A percentile compares a stretch with the other conserved stretches of the same genome.
Evolutionary conservation across 2,329 filamentous ascomycete genomes (phyloP).

Genomic region (Sporothrix protearum): DNA sequence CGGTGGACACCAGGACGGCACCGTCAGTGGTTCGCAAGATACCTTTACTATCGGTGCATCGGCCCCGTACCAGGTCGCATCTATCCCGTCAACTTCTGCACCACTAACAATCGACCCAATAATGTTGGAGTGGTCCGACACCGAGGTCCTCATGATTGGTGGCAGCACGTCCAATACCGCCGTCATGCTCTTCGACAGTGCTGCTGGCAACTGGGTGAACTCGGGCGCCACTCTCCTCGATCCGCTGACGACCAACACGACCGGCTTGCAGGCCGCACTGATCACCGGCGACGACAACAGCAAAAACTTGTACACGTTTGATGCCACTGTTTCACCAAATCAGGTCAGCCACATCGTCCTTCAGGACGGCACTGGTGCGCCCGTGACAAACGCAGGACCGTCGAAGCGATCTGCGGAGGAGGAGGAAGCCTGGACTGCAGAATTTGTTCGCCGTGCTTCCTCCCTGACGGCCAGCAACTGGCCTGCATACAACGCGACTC

Average conservation of each 20-base stretch:
- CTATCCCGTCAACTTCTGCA: conserved; percentile 53
- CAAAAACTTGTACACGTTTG: conserved; percentile 74
- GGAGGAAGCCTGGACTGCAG: not conserved
- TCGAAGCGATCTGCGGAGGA: conserved; percentile 22
- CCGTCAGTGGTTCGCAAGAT: conserved; percentile 58
- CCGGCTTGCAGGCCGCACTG: conserved; percentile 58
- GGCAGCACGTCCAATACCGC: conserved; percentile 63
- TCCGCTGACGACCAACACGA: conserved; percentile 57
- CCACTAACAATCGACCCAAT: conserved; percentile 66
- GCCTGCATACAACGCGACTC: conserved; percentile 73
- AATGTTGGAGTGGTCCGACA: conserved; percentile 69
- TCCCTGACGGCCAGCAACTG: conserved; percentile 60
- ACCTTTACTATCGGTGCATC: conserved; percentile 70
- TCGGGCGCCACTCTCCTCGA: conserved; percentile 61
- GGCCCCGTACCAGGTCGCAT: conserved; percentile 58
- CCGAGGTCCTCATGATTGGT: conserved; percentile 69
- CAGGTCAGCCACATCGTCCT: conserved; percentile 67
- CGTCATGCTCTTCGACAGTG: conserved; percentile 68
- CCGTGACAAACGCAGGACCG: conserved; percentile 39
- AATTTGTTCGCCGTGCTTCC: conserved; percentile 28
- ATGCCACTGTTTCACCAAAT: conserved; percentile 72
- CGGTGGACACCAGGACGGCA: conserved; percentile 65
- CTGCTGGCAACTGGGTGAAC: conserved; percentile 60
- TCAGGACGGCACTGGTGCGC: conserved; percentile 56
- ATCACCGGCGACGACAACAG: conserved; percentile 71